Conservation (phyloP, 73 alveolate genomes). For the Breviolum minutum region DNA sequence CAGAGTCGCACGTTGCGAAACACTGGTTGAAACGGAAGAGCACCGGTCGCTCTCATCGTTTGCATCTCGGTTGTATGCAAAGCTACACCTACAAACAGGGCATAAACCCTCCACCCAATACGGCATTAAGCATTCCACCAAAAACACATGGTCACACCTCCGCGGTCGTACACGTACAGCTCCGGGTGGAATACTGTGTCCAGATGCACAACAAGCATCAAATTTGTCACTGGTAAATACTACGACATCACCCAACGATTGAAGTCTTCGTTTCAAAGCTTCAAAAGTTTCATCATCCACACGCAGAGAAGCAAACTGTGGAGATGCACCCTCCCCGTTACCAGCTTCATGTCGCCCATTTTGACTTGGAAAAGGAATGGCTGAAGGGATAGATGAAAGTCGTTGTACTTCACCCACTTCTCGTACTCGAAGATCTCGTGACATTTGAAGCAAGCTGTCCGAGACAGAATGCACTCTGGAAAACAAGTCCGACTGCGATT, state of each 20-base stretch:
- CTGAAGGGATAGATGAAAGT: not conserved
- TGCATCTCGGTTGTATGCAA: slow-evolving; percentile 68
- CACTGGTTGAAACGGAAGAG: slow-evolving; percentile 89
- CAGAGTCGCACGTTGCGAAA: slow-evolving; percentile 77
- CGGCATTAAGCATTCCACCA: slow-evolving; percentile 80
- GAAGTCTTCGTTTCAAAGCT: slow-evolving; percentile 66
- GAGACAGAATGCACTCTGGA: slow-evolving; percentile 55
- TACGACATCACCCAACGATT: slow-evolving; percentile 78
- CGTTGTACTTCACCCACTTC: not conserved
- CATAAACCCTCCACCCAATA: slow-evolving; percentile 88
- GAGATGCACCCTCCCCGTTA: not conserved
- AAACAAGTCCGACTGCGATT: slow-evolving; percentile 48
- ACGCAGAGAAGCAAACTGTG: slow-evolving; percentile 77
- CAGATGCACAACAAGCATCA: slow-evolving; percentile 90
- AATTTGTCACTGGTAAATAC: slow-evolving; percentile 71
- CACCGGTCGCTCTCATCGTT: slow-evolving; percentile 77
- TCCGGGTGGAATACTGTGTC: slow-evolving; percentile 94
- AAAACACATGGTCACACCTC: slow-evolving; percentile 68
- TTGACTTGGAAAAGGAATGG: not conserved
- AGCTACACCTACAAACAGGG: slow-evolving; percentile 88
- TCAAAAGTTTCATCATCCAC: slow-evolving; percentile 64
- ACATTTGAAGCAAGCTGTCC: slow-evolving; percentile 39
- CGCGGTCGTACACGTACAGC: slow-evolving; percentile 90
- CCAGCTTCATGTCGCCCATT: not conserved
- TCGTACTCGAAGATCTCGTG: not conserved